Evolutionary conservation across 495 filamentous ascomycete genomes (phyloP), one percentile per base, ranked within the genome.

Genomic region (Niebla homalea): DNA sequence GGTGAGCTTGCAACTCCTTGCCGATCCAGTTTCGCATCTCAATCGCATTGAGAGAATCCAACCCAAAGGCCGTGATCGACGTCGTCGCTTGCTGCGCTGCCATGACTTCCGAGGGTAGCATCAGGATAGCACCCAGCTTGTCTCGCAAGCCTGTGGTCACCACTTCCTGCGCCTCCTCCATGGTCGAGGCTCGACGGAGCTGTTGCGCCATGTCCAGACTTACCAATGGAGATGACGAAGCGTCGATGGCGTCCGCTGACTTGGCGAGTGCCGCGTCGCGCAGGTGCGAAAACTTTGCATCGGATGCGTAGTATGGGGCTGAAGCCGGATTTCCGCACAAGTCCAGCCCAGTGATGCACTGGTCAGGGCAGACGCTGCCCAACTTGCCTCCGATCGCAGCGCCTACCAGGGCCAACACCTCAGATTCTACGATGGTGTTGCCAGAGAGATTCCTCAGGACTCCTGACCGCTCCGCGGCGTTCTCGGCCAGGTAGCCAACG

Each of bases 11-110:
- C 16, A 72, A 56, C 51, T 75, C 70, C 23, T 64, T 65, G 1
- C 63, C 51, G 22, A 78, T 69, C 68, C 71, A 81, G 26, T 70
- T 75, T 0, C 77, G 66, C 11, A 80, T 47, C 55, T 81, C 78
- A 16, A 81, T 70, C 3, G 77, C 78, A 29, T 75, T 61, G 14
- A 81, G 59, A 0, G 70, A 75, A 52, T 81, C 78, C 0, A 81
- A 63, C n/a, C 74, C 73, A 50, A 72, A 72, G 36, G 57, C 55
- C 0, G 53, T 47, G 1, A 73, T 54, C n/a, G n/a, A n/a, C n/a
- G n/a, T n/a, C n/a, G n/a, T n/a, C 15, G 64, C 61, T 55, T 66
- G 65, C 32, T 47, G 44, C 2, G 57, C 36, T 29, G 73, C 66
- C 5, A 75, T 56, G 7, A 68, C 66, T 20, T 65, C 66, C 18